Evolutionary conservation across 2,329 filamentous ascomycete genomes (phyloP), one percentile per base, ranked within the genome.

Genomic region (Tricladium varicosporioides): DNA sequence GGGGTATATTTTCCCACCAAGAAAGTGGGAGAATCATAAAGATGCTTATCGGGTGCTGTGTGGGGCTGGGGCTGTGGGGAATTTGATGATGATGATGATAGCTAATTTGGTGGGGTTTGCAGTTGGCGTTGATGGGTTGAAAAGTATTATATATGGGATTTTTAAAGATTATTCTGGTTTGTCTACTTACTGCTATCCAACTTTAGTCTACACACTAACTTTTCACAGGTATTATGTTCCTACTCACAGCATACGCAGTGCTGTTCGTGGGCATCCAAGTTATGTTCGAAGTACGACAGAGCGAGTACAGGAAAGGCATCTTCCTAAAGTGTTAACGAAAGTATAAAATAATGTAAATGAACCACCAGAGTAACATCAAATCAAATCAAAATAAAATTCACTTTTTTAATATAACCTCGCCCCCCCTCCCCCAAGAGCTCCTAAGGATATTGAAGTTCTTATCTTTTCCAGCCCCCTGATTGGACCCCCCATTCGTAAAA

Each of bases 71-170:
- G 91, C 85, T 0, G 90, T 97, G 2, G 83, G 75, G 0, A 97
- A 97, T 66, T 81, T 96, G 19, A 75, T 97, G 48, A 92, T 97
- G 88, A 94, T 99, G 89, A 96, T 97, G 82, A 81, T 83, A 46
- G 94, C 93, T 14, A 99, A 99, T 70, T 76, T 99, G 15, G 92
- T 99, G 10, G 94, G 94, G 0, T 99, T 97, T 73, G 94, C 93
- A 0, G 81, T 99, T 11, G 95, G 95, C 0, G 64, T 97, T 50
- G 94, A 99, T 69, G 94, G 95, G 0, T 66, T 97, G 69, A 83
- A 89, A 72, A 88, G 82, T 31, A 84, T 97, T 50, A 71, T 96
- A 9, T 77, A 79, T 57, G 87, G 88, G 1, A 92, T 97, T 57
- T 76, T 95, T 52, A 83, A 83, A 15, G 89, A 89, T 57, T 90